phyloP scores from a whole-genome alignment of 2,329 filamentous ascomycete species.

The Aaosphaeria arxii region DNA sequence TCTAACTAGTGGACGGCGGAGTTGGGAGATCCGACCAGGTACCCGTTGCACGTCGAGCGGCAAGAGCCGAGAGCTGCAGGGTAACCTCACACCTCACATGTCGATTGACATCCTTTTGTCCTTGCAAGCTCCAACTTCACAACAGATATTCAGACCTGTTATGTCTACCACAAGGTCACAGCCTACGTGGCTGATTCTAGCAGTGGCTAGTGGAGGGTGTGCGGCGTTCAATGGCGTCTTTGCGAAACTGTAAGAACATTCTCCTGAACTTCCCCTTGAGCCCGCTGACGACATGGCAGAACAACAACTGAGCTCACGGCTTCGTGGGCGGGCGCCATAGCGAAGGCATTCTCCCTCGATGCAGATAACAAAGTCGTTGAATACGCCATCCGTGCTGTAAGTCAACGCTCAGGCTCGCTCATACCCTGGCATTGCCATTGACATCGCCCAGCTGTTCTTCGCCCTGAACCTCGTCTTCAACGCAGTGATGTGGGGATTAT shows the following conservation, averaged over 20 bases:
- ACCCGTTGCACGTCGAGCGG: too few species aligned
- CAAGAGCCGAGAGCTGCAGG: too few species aligned
- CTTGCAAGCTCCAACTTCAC: too few species aligned
- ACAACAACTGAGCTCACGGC: constrained; percentile 61
- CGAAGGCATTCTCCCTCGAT: constrained; percentile 46
- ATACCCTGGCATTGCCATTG: background rate
- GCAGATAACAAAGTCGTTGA: constrained; percentile 49
- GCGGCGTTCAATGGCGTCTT: constrained; percentile 81
- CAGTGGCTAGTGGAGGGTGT: constrained; percentile 71
- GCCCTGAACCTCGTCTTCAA: constrained; percentile 72
- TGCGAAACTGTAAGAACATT: constrained; percentile 67
- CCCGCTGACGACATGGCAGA: constrained; percentile 28
- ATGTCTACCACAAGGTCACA: constrained; percentile 7
- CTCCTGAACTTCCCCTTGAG: constrained; percentile 1
- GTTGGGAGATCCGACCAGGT: too few species aligned
- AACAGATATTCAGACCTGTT: too few species aligned
- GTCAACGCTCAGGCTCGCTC: constrained; percentile 17
- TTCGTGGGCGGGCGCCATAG: constrained; percentile 49
- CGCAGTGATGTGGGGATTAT: constrained; percentile 80
- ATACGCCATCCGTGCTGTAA: constrained; percentile 51
- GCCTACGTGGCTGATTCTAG: constrained; percentile 58
- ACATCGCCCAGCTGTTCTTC: constrained; percentile 62
- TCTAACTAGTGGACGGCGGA: too few species aligned
- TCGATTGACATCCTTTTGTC: too few species aligned
- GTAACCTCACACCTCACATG: too few species aligned